Base-by-base conservation (phyloP, 75 land plant species). In the Chamaecyparis obtusa region DNA sequence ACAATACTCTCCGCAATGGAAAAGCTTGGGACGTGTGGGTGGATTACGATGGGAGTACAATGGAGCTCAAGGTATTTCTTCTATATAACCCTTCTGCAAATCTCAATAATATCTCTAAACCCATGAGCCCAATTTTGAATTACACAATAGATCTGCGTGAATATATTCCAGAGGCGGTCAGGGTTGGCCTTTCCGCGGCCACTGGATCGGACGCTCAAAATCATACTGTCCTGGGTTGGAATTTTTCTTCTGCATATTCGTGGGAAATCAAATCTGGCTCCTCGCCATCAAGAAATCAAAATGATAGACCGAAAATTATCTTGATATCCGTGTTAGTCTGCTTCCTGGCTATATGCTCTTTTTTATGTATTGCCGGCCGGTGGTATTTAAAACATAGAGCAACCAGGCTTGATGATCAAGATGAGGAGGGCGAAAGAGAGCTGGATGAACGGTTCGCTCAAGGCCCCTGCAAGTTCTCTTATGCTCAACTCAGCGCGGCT, bases 101-200 rank as follows among this genome's bases (percentile, higher is more conserved):
- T 48, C 49, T 48, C 49, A 48, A 48, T 48, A 48, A 48, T 48
- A 48, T 48, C 9, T 48, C 49, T 48, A 48, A 48, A 48, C 49
- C 49, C 49, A 48, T 7, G 1, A 48, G 49, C 49, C 49, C 10
- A 0, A 8, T 48, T 48, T 48, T 9, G 49, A 8, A 3, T 1
- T 9, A 48, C 9, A 0, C 8, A 0, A 48, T 48, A 48, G 9
- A 48, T 9, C 10, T 48, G 49, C 49, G 49, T 48, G 49, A 48
- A 0, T 48, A 48, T 48, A 9, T 48, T 48, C 49, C 9, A 10
- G 49, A 48, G 7, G 9, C 7, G 49, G 37, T 80, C 36, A 81
- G 60, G 11, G 21, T 90, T n/a, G 91, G 91, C 36, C 84, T 90
- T 77, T 87, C 91, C 11, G 91, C 90, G 4, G 54, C 89, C 24